Base-by-base conservation (phyloP, 2,329 filamentous ascomycete genomes). In the Beauveria sp. region DNA sequence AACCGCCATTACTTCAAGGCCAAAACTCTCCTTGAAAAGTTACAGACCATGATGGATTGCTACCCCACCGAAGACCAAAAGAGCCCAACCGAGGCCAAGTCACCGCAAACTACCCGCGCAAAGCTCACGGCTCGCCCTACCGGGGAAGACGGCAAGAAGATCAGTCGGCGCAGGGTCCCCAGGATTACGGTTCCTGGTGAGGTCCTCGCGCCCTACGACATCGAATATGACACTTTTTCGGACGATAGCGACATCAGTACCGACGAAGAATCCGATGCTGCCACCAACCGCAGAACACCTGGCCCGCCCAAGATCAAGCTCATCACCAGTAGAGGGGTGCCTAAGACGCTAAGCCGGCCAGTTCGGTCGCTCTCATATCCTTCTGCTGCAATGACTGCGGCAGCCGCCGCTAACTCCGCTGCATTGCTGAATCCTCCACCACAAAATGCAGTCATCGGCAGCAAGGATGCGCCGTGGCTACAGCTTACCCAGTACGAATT, bases 141-240 rank as follows among this genome's bases (percentile, higher is more conserved):
- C 31, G 77, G 76, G 31, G 75, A 75, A 55, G 76, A 77, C 42
- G 79, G 75, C 5, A 77, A 80, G 59, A 82, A 76, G 67, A 72
- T 77, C 38, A 77, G 76, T 38, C 76, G 77, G 20, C 80, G 74
- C 16, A 73, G 72, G 40, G 77, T 81, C 5, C 83, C 85, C 6
- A 78, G 82, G 48, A 87, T 88, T 51, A 88, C 84, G 1, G 84
- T 88, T 12, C 85, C 85, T 1, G 85, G 85, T 50, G 85, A 88
- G 69, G 85, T 88, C 9, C 76, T 88, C 52, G 84, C 85, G 1
- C 85, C 85, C 0, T 87, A 87, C 67, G 85, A 88, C 61, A 73
- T 87, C 26, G 83, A 86, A 63, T 86, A 85, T 69, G 83, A 86
- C 57, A 77, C 79, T 0, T 84, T 80, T 63, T 82, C 76, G 52